Evolutionary conservation across 139 green algal genomes (phyloP).

Genomic region (Tetraselmis striata): DNA sequence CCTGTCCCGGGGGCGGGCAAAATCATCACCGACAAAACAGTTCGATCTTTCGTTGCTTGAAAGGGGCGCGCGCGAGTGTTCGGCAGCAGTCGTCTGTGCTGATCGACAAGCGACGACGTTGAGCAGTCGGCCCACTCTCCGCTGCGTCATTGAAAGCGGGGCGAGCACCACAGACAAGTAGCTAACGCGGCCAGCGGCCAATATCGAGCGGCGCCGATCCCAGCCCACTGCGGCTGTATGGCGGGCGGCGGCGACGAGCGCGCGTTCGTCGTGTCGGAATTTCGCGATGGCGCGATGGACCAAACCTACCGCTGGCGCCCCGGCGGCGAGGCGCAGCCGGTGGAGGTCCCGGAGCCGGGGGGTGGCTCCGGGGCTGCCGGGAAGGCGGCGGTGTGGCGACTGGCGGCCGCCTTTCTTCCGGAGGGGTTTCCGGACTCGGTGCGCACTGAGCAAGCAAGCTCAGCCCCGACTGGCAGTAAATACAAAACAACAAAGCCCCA

Average conservation of each 20-base stretch:
- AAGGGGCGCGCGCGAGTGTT: no score
- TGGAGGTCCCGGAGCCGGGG: not conserved
- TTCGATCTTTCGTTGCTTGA: no score
- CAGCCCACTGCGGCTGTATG: no score
- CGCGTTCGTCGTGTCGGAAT: not conserved
- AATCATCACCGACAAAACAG: no score
- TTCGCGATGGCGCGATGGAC: not conserved
- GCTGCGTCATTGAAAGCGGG: no score
- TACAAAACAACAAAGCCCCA: not conserved
- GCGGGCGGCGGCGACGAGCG: no score
- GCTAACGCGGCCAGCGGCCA: not conserved
- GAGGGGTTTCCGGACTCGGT: conserved; percentile 47
- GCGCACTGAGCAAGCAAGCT: conserved; percentile 45
- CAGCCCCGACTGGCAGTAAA: not conserved
- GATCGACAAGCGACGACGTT: no score
- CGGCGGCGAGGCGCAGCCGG: not conserved
- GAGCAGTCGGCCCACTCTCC: no score
- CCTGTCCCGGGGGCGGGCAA: no score
- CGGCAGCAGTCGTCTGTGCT: no score
- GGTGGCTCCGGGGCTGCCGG: no score
- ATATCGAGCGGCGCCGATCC: not conserved
- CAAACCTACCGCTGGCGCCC: not conserved
- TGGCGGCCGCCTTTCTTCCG: conserved; percentile 41
- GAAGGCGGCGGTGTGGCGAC: not conserved
- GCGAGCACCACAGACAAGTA: no score